Evolutionary conservation across 2,329 filamentous ascomycete genomes (phyloP).

Genomic region (Stemphylium beticola): DNA sequence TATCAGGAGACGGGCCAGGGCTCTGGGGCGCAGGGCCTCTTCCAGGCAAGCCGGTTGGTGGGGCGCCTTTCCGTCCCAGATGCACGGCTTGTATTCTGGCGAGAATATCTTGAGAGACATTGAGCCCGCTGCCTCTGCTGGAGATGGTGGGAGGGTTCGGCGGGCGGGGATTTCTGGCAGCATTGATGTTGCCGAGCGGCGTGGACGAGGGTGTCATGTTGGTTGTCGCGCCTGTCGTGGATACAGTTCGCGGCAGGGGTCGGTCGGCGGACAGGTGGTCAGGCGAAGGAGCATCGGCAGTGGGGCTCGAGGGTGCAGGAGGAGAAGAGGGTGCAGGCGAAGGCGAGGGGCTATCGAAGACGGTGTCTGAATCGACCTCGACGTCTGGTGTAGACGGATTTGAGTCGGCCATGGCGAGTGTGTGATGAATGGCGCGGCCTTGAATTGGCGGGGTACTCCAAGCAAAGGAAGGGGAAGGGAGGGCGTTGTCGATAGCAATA

Average conservation of each 20-base stretch:
- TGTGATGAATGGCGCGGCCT: slow-evolving; percentile 11
- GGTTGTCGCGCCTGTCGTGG: slow-evolving; percentile 57
- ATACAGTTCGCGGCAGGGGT: slow-evolving; percentile 65
- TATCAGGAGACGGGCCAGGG: slow-evolving; percentile 30
- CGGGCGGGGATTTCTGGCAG: slow-evolving; percentile 62
- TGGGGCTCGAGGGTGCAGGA: slow-evolving; percentile 29
- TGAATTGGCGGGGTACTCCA: slow-evolving; percentile 25
- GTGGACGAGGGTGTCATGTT: slow-evolving; percentile 84
- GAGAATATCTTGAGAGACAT: slow-evolving; percentile 66
- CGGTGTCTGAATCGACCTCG: slow-evolving; percentile 41
- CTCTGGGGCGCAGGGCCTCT: slow-evolving; percentile 35
- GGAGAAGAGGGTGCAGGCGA: slow-evolving; percentile 33
- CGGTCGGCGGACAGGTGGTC: slow-evolving; percentile 43
- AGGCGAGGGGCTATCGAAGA: slow-evolving; percentile 42
- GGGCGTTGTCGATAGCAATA: slow-evolving; percentile 14
- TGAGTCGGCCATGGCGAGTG: slow-evolving; percentile 36
- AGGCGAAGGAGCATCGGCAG: slow-evolving; percentile 25
- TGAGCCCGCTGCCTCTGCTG: slow-evolving; percentile 58
- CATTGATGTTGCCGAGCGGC: slow-evolving; percentile 76
- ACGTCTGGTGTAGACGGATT: slow-evolving; percentile 38
- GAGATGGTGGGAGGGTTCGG: slow-evolving; percentile 51
- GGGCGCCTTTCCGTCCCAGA: slow-evolving; percentile 66
- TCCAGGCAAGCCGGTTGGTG: slow-evolving; percentile 42
- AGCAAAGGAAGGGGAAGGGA: slow-evolving; percentile 5
- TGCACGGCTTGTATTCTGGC: slow-evolving; percentile 75